Evolutionary conservation across 495 filamentous ascomycete species (phyloP), one percentile per base, ranked within the genome.

Genomic region (Penicillium silybi): DNA sequence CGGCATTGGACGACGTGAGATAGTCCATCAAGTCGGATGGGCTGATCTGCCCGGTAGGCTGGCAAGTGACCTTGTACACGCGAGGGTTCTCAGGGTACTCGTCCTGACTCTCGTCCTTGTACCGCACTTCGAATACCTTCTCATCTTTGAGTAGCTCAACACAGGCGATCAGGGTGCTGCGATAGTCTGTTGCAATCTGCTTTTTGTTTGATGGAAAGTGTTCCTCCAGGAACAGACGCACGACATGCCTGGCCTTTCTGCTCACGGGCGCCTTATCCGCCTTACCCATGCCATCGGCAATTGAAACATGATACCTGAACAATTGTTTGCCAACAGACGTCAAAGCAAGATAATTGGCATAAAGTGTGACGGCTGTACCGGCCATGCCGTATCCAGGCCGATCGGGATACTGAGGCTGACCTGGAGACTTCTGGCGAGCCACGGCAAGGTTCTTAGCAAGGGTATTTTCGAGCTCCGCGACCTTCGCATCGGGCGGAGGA

Each of bases 301-400:
- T 63, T 17, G 61, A 51, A 37, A 70, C 50, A 46, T 69, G 62
- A 49, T 76, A 71, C 39, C 72, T 70, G 47, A 62, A 81, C 38
- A 56, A 61, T 17, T 48, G 56, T 39, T 56, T 71, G 54, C 52
- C 75, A 23, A 57, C 53, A 0, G 66, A 60, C 19, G 70, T 68
- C 19, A 89, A 47, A 3, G 76, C 67, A 54, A 87, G 80, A 50
- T 85, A 86, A 62, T 89, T 89, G 32, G 85, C 75, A 73, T 79
- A 86, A 0, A 89, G 70, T 6, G 66, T 62, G 4, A 84, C 69
- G 16, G 62, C 44, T 6, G 27, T 63, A 16, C 86, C 86, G 13
- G 52, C 52, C 1, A 70, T 81, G 37, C 84, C 84, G 59, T 78
- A 86, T 3, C 72, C 77, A n/a, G 86, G 85, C 7, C 85, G 78